Percentiles rank a stretch among this genome's conserved stretches.
phyloP scores from a whole-genome alignment of 169 alveolate genomes.

The Neospora caninum region DNA sequence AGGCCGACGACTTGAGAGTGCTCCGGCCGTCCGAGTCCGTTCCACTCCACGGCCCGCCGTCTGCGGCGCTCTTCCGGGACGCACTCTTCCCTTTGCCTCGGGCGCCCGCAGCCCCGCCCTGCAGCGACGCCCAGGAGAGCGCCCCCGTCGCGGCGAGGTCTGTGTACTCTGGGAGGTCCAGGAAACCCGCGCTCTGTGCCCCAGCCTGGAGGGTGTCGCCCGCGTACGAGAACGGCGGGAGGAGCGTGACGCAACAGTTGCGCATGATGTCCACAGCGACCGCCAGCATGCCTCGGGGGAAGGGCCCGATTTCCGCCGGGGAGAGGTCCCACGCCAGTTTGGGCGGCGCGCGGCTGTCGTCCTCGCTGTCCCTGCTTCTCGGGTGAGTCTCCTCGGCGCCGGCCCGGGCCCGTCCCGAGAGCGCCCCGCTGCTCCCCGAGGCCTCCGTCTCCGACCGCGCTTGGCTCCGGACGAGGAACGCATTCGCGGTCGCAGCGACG shows the following conservation, averaged over 20 bases:
- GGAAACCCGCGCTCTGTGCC: not conserved
- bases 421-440: not conserved
- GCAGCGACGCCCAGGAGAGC: not conserved
- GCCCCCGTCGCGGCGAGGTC: not conserved
- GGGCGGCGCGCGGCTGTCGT: not conserved
- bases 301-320: slow-evolving; percentile 65
- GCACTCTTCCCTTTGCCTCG: not conserved
- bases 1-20: not conserved
- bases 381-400: not conserved
- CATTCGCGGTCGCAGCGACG: slow-evolving; percentile 16
- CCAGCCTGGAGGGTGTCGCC: not conserved
- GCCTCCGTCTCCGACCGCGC: not conserved
- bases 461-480: slow-evolving; percentile 35
- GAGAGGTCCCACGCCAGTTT: not conserved
- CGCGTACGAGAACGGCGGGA: slow-evolving; percentile 38
- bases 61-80: not conserved
- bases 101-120: not conserved
- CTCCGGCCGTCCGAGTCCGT: not conserved
- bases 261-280: slow-evolving; percentile 66
- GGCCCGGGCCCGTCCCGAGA: not conserved
- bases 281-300: slow-evolving; percentile 58
- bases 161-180: not conserved
- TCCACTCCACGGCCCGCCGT: not conserved
- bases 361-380: too few relatives aligned
- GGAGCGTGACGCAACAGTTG: slow-evolving; percentile 61